Evolutionary conservation across 352 stramenopile species (phyloP), one percentile per base, ranked within the genome.

Genomic region (Globisporangium cederbergense): DNA sequence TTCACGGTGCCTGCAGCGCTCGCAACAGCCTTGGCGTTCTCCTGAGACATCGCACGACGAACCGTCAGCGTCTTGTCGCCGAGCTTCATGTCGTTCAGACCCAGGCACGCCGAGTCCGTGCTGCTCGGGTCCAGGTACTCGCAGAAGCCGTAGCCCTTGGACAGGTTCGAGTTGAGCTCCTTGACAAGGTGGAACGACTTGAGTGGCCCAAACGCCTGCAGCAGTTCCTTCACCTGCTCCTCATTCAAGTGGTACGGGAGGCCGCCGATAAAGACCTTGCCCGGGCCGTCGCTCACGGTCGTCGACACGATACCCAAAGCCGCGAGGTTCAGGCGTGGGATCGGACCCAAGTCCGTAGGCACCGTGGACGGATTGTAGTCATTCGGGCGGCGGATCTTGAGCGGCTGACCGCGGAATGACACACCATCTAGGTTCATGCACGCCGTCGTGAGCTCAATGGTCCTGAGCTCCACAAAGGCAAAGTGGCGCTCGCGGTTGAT

Each of bases 201-300:
- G 51, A 98, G 76, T 43, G 83, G 73, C 1, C 97, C 97, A 76
- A 99, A 99, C 1, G 97, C 91, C 71, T 95, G 81, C 43, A 99
- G 78, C 58, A 99, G 73, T 69, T 98, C 91, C 56, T 92, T 93
- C 38, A 98, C 86, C 78, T 99, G 95, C 54, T 96, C 85, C 56
- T 99, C 97, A 34, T 90, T 96, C 13, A 99, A 75, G 67, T 99
- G 91, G 78, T 99, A 98, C 40, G 97, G 97, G 30, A 99, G 79
- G 46, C 94, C 97, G 25, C 97, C 97, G 50, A 99, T 93, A 70
- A 99, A 99, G 60, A 99, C 93, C 74, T 99, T 99, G 75, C 98
- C 97, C 8, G 97, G 97, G n/a, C 96, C 95, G 78, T 99, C 96
- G 25, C 84, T 87, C 42, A 99, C 96, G 38, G 89, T 98, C 9